Conservation (phyloP, 768 basidiomycete species). For the Tulasnella sp. region DNA sequence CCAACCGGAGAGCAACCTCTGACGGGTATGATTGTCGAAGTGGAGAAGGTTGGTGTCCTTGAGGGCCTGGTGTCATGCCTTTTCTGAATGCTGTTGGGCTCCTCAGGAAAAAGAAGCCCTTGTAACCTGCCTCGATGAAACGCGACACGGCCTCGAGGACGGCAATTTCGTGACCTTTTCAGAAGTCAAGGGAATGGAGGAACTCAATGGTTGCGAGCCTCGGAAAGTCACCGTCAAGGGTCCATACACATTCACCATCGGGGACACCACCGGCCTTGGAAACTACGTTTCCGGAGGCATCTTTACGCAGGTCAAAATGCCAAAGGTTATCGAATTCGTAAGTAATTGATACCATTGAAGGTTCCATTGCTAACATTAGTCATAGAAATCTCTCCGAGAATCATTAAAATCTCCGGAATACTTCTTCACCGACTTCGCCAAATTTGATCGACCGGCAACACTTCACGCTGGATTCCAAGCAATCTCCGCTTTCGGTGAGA, state of each 20-base stretch:
- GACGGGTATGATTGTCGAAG: constrained; percentile 90
- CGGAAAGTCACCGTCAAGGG: constrained; percentile 91
- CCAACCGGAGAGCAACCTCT: constrained; percentile 96
- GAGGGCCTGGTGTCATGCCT: too few relatives aligned
- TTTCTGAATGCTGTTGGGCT: neutral
- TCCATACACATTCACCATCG: constrained; percentile 95
- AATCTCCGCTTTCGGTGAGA: constrained; percentile 67
- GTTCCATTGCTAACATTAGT: constrained; percentile 24
- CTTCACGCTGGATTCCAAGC: constrained; percentile 96
- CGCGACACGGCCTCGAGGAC: constrained; percentile 96
- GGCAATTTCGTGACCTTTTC: constrained; percentile 96
- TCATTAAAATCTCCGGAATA: constrained; percentile 76
- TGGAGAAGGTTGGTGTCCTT: constrained; percentile 61
- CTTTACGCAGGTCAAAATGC: constrained; percentile 99
- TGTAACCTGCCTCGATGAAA: constrained; percentile 95
- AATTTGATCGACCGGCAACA: constrained; percentile 87
- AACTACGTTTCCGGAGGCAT: constrained; percentile 85
- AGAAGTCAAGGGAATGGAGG: constrained; percentile 92
- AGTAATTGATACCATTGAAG: constrained; percentile 38
- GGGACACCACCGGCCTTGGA: constrained; percentile 75
- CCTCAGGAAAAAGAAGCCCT: constrained; percentile 80
- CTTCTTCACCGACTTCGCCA: constrained; percentile 95
- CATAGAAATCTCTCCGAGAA: constrained; percentile 88
- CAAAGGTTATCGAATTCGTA: constrained; percentile 91
- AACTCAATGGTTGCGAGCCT: constrained; percentile 86